These are phyloP conservation scores for Hanseniaspora opuntiae DNA, from an alignment of 805 yeast species.

Conservation along the genomic window DNA sequence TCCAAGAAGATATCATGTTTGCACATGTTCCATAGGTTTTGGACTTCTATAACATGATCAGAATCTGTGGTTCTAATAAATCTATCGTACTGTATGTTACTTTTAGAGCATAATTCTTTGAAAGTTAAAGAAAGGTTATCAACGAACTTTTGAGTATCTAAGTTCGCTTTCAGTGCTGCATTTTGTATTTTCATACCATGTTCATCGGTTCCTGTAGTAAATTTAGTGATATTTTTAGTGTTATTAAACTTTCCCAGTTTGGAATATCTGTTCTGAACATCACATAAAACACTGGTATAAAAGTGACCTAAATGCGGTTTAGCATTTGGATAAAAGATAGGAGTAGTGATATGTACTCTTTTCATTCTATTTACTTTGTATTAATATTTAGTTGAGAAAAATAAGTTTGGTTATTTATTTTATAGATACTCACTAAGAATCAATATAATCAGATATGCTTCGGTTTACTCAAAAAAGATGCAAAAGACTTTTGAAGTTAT, in stretches of 20 bases:
- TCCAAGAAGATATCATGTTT: slow-evolving; percentile 58
- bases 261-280: slow-evolving; percentile 66
- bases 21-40: slow-evolving; percentile 55
- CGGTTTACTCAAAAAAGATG: too few species aligned
- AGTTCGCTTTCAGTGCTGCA: slow-evolving; percentile 52
- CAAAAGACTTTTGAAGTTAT: too few species aligned
- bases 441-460: too few species aligned
- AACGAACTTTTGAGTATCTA: slow-evolving; percentile 51
- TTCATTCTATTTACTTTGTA: neutral
- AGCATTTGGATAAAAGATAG: slow-evolving; percentile 93
- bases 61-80: slow-evolving; percentile 83
- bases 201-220: slow-evolving; percentile 92
- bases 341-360: slow-evolving; percentile 55
- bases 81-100: slow-evolving; percentile 50
- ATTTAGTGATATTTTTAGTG: slow-evolving; percentile 28
- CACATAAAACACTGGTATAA: slow-evolving; percentile 75
- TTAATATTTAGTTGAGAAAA: neutral
- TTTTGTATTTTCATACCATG: slow-evolving; percentile 86
- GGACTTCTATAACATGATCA: slow-evolving; percentile 60
- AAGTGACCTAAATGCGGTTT: slow-evolving; percentile 87
- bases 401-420: too few species aligned
- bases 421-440: too few species aligned
- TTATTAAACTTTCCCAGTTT: slow-evolving; percentile 28
- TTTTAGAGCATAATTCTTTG: slow-evolving; percentile 43
- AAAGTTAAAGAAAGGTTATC: slow-evolving; percentile 57